Evolutionary conservation across 768 basidiomycete genomes (phyloP), one percentile per base, ranked within the genome.

Genomic region (Imleria badia): DNA sequence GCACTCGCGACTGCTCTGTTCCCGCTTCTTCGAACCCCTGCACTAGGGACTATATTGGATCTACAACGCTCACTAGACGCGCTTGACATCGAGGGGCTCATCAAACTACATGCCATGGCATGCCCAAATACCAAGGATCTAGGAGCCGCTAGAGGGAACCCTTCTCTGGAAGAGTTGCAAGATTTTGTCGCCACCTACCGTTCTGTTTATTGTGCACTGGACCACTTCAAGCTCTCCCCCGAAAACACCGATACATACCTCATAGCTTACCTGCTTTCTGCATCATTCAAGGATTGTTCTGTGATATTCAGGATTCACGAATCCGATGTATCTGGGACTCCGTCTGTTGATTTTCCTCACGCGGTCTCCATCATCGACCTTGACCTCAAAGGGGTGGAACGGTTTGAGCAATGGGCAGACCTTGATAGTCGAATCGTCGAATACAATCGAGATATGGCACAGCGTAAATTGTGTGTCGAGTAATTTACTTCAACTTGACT

Each of bases 211-310:
- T 60, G 57, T 36, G 55, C 66, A 9, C 55, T 72, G 50, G 70
- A 77, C 63, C 73, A 81, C 55, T 60, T 64, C 26, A 65, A 70
- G 20, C 78, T 77, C 26, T 63, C 63, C 35, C 68, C 75, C 22
- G 67, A 73, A 22, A 66, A 83, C 55, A 70, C 90, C 45, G 80
- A 82, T 38, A 81, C 88, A 60, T 82, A 87, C 59, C 66, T 85
- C 39, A 72, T 90, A 44, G 86, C 90, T 9, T 91, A 91, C 69
- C 74, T 94, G 20, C 85, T 98, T 48, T 93, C 93, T 6, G 92
- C 92, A 23, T 90, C 91, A 7, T 94, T 99, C 80, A 99, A 99
- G 69, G 96, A 99, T 70, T 99, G 96, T 73, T 97, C 95, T 1
- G 54, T 89, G 49, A 82, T 89, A 50, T 56, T 86, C 35, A 73